phyloP scores from a whole-genome alignment of 257 asterid species.

The Solanum sparsipilum region DNA sequence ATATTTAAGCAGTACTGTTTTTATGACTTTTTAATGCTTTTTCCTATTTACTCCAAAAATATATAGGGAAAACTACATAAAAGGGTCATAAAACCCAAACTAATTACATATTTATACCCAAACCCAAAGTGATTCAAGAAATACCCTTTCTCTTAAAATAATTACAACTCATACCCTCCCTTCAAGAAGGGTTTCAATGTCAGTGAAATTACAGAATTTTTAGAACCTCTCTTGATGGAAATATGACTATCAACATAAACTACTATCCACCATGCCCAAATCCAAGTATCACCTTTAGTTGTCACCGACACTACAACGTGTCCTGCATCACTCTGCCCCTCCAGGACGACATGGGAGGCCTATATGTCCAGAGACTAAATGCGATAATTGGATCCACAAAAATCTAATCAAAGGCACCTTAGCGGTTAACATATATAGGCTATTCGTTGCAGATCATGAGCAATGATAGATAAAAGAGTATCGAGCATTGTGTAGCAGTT shows the following conservation, averaged over 20 bases:
- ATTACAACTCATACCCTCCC: background rate
- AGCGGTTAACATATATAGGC: slow-evolving; percentile 28
- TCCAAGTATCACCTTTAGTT: slow-evolving; percentile 39
- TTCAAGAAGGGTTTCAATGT: slow-evolving; percentile 28
- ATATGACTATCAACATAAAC: slow-evolving; percentile 14
- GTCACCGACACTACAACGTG: slow-evolving; percentile 32
- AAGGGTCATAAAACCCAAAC: no score
- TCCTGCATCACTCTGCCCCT: slow-evolving; percentile 37
- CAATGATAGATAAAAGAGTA: slow-evolving; percentile 41
- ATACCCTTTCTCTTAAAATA: no score
- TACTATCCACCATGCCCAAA: slow-evolving; percentile 40
- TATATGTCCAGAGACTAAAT: slow-evolving; percentile 21
- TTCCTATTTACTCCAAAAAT: no score
- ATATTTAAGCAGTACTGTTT: no score
- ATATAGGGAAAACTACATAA: no score
- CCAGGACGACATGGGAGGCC: slow-evolving; percentile 47
- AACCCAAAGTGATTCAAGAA: no score
- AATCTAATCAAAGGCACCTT: slow-evolving; percentile 29
- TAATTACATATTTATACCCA: no score
- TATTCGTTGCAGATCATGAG: slow-evolving; percentile 39
- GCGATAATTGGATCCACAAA: slow-evolving; percentile 32
- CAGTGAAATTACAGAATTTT: slow-evolving; percentile 15
- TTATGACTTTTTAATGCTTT: no score
- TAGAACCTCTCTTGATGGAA: slow-evolving; percentile 34
- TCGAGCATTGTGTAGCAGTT: slow-evolving; percentile 40